A percentile compares a stretch with the other conserved stretches of the same genome.
Evolutionary conservation across 108 stramenopile genomes (phyloP).

Genomic region (Mediolabrus comicus): DNA sequence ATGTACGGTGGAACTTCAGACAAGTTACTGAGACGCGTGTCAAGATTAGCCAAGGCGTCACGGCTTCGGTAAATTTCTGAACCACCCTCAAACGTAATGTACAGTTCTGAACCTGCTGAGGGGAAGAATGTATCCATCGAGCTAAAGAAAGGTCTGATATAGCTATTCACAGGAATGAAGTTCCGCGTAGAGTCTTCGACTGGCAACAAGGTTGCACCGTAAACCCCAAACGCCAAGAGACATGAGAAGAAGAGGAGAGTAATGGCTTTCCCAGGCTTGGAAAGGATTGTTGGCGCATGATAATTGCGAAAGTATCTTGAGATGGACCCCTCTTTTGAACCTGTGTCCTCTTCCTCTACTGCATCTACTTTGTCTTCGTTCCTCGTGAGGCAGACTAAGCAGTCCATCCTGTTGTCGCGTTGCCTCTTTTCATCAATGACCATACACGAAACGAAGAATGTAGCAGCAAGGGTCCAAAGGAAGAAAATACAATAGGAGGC

Average conservation of each 20-base stretch:
- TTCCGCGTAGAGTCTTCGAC: constrained; percentile 59
- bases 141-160: constrained; percentile 60
- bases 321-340: constrained; percentile 42
- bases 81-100: constrained; percentile 49
- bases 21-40: constrained; percentile 39
- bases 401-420: constrained; percentile 67
- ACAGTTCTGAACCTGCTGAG: constrained; percentile 40
- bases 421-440: constrained; percentile 80
- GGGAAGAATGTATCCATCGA: constrained; percentile 55
- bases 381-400: constrained; percentile 60
- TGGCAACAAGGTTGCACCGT: constrained; percentile 48
- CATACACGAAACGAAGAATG: constrained; percentile 65
- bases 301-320: constrained; percentile 59
- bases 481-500: constrained; percentile 71
- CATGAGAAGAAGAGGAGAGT: constrained; percentile 46
- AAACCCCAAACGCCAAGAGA: constrained; percentile 53
- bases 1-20: constrained; percentile 59
- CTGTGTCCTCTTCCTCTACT: constrained; percentile 24
- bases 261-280: constrained; percentile 37
- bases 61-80: constrained; percentile 49
- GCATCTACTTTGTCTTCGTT: constrained; percentile 45
- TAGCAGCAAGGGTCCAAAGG: constrained; percentile 69
- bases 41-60: constrained; percentile 41
- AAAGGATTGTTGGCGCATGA: constrained; percentile 60
- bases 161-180: constrained; percentile 81